Percentiles rank a stretch among this genome's conserved stretches.
Conservation (phyloP, 1,139 yeast genomes). For the Arxiozyma heterogenica region DNA sequence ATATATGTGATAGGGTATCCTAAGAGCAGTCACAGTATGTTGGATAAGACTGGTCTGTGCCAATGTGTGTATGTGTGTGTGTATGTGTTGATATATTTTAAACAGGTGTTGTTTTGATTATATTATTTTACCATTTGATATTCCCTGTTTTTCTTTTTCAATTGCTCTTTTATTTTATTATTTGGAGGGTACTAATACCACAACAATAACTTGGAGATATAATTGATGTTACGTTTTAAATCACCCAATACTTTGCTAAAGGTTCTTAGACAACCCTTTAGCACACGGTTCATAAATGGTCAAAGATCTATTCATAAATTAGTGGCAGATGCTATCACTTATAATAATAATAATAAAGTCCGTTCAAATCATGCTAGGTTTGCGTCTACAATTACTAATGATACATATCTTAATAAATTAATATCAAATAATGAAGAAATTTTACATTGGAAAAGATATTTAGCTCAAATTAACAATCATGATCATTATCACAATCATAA, state of each 20-base stretch:
- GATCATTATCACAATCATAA: not conserved
- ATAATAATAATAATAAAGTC: not conserved
- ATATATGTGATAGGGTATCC: not conserved
- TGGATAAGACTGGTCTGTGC: too few species aligned
- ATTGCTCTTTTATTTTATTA: not conserved
- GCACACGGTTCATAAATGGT: not conserved
- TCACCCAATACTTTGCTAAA: not conserved
- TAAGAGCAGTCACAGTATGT: not conserved
- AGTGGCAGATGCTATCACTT: not conserved
- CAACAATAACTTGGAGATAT: not conserved
- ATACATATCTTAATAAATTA: slow-evolving; percentile 1
- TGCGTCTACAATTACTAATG: slow-evolving; percentile 1
- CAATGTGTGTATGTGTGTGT: not conserved
- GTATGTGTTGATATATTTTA: not conserved
- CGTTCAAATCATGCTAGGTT: not conserved
- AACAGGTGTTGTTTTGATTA: not conserved
- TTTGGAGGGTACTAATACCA: not conserved
- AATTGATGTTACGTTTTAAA: not conserved
- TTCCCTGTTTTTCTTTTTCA: too few species aligned
- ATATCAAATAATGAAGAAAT: not conserved
- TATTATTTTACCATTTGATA: not conserved
- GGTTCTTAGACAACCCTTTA: not conserved
- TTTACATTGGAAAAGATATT: slow-evolving; percentile 3
- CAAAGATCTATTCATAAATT: not conserved
- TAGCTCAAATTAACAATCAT: not conserved